Evolutionary conservation across 257 asterid species (phyloP).

Genomic region (Paulownia fortunei): DNA sequence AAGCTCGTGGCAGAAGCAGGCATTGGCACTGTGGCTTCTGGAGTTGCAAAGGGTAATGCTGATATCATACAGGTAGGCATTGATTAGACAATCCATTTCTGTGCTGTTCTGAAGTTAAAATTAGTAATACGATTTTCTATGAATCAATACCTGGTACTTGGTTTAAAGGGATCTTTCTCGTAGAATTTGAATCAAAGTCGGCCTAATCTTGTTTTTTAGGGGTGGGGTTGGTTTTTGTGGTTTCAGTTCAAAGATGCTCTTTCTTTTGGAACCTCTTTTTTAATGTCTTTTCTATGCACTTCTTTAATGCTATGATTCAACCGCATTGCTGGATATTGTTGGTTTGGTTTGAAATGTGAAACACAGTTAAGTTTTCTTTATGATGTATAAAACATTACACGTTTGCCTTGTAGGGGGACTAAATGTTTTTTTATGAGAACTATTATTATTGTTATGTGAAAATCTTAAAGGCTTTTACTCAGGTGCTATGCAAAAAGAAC

Average conservation of each 20-base stretch:
- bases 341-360: too few species aligned
- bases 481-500: not conserved
- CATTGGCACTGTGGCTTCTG: constrained; percentile 99
- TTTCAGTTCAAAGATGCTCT: not conserved
- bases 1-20: constrained; percentile 99
- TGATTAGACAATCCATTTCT: not conserved
- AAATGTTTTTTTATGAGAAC: too few species aligned
- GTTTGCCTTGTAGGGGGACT: not conserved
- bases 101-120: not conserved
- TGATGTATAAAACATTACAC: not conserved
- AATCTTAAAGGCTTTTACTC: not conserved
- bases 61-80: constrained; percentile 86
- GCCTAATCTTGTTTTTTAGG: too few species aligned
- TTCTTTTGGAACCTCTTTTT: not conserved
- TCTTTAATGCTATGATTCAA: not conserved
- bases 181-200: too few species aligned
- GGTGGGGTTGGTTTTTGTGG: not conserved
- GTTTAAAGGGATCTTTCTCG: not conserved
- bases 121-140: not conserved
- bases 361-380: not conserved
- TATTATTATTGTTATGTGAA: too few species aligned
- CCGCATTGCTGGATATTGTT: too few species aligned
- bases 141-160: not conserved
- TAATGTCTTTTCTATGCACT: not conserved
- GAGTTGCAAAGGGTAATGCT: constrained; percentile 99